These are phyloP conservation scores for Apophysomyces trapeziformis DNA, from an alignment of 371 early-diverging fungal genomes.

Conservation along the genomic window DNA sequence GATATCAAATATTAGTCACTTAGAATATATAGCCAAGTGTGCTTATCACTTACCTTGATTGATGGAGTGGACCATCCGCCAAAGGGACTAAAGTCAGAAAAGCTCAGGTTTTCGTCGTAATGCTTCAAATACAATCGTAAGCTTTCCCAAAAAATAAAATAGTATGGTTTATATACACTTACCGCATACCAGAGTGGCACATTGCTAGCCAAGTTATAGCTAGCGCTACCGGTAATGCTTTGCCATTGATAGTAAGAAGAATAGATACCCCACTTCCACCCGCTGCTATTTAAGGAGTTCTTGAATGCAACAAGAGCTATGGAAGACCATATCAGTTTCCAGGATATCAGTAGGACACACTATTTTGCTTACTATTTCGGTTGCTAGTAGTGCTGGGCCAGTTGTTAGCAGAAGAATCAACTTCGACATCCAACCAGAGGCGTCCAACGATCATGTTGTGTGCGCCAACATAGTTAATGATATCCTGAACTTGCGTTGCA, in stretches of 20 bases:
- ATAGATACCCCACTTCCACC: conserved; percentile 33
- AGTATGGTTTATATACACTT: conserved; percentile 5
- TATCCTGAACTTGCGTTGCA: conserved; percentile 25
- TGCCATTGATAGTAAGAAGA: conserved; percentile 25
- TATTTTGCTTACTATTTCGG: conserved; percentile 13
- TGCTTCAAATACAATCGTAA: neutral
- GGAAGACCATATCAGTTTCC: neutral
- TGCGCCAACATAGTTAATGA: conserved; percentile 18
- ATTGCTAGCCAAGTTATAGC: conserved; percentile 23
- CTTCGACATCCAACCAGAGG: conserved; percentile 33
- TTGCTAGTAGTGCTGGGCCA: conserved; percentile 23
- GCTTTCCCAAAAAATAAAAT: neutral
- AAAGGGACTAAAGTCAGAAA: conserved; percentile 24
- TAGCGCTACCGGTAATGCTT: conserved; percentile 19
- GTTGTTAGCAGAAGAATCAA: conserved; percentile 28
- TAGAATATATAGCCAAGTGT: neutral
- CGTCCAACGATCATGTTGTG: conserved; percentile 25
- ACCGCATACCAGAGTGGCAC: conserved; percentile 32
- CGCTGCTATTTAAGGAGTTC: conserved; percentile 18
- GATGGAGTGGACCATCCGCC: conserved; percentile 34
- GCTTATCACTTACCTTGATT: conserved; percentile 18
- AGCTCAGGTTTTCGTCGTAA: conserved; percentile 21
- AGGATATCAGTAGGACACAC: neutral
- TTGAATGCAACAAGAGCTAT: conserved; percentile 24
- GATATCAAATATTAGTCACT: neutral